Percentiles rank a stretch among this genome's conserved stretches.
phyloP scores from a whole-genome alignment of 306 rosid genomes.

The Pachyrhizus erosus region DNA sequence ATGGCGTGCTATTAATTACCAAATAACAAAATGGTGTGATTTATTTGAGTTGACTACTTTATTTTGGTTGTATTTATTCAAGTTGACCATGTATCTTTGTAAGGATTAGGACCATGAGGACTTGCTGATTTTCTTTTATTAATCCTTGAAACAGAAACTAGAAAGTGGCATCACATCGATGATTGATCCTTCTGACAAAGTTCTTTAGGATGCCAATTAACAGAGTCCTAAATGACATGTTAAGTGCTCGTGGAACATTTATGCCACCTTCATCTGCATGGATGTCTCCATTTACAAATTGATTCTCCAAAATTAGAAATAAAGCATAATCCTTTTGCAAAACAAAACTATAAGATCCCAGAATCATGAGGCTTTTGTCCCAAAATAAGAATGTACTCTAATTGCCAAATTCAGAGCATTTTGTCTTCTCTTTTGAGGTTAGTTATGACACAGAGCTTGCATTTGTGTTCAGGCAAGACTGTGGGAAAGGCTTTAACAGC shows the following conservation, averaged over 20 bases:
- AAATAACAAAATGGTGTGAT: background rate
- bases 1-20: background rate
- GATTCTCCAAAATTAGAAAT: background rate
- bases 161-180: background rate
- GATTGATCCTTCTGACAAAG: background rate
- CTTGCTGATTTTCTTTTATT: background rate
- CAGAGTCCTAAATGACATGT: background rate
- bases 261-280: background rate
- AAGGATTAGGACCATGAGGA: background rate
- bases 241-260: background rate
- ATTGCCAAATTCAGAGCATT: background rate
- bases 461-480: background rate
- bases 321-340: background rate
- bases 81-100: background rate
- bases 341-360: background rate
- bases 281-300: background rate
- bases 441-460: background rate
- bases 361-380: background rate
- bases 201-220: background rate
- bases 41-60: background rate
- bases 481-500: background rate
- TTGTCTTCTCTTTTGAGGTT: background rate
- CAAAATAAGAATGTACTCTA: background rate
- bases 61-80: background rate
- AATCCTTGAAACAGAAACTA: background rate